phyloP scores from a whole-genome alignment of 495 filamentous ascomycete genomes.

The Lepidopterella palustris region DNA sequence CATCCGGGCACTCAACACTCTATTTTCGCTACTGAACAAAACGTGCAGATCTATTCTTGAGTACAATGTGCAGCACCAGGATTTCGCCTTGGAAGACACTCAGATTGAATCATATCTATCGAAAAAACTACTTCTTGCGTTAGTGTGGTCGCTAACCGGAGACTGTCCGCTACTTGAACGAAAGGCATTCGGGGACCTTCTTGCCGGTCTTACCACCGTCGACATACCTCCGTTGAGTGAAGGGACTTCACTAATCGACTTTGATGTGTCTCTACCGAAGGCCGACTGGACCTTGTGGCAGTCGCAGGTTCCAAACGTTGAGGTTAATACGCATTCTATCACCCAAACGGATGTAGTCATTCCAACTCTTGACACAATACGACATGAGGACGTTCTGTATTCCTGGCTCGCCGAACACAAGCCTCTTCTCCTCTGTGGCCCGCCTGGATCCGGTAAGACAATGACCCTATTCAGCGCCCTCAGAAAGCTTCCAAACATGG shows the following conservation, averaged over 20 bases:
- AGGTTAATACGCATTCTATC: slow-evolving; percentile 95
- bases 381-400: slow-evolving; percentile 95
- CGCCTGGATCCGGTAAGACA: slow-evolving; percentile 96
- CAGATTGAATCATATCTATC: slow-evolving; percentile 82
- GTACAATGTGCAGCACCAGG: slow-evolving; percentile 87
- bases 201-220: slow-evolving; percentile 72
- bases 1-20: slow-evolving; percentile 79
- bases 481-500: slow-evolving; percentile 94
- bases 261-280: slow-evolving; percentile 77
- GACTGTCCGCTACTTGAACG: slow-evolving; percentile 88
- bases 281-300: slow-evolving; percentile 91
- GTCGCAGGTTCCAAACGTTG: slow-evolving; percentile 83
- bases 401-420: slow-evolving; percentile 99
- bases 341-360: slow-evolving; percentile 97
- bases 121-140: slow-evolving; percentile 84
- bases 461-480: slow-evolving; percentile 99
- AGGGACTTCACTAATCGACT: slow-evolving; percentile 84
- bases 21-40: slow-evolving; percentile 94
- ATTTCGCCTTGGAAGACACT: slow-evolving; percentile 85
- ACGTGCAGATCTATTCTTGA: slow-evolving; percentile 84
- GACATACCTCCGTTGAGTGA: slow-evolving; percentile 70
- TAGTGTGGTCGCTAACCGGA: slow-evolving; percentile 91
- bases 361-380: slow-evolving; percentile 90
- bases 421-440: slow-evolving; percentile 89
- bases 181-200: slow-evolving; percentile 77